phyloP scores from a whole-genome alignment of 306 rosid genomes.

The Trifolium fragiferum region DNA sequence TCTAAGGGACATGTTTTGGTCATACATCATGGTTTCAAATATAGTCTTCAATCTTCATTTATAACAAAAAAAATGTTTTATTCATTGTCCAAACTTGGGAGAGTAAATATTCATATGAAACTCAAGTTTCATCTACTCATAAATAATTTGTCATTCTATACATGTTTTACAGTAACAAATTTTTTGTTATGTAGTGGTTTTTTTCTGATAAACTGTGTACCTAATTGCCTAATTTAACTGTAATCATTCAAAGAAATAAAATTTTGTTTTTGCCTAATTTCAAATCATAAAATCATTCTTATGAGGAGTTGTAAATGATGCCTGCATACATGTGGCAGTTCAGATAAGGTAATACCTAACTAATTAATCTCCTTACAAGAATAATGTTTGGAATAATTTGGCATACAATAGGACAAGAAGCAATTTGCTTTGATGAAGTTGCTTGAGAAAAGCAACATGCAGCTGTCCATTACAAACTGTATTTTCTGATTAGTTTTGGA shows the following conservation, averaged over 20 bases:
- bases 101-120: neutral
- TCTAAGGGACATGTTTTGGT: too few species aligned
- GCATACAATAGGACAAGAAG: conserved; percentile 22
- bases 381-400: conserved; percentile 16
- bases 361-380: neutral
- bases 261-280: too few species aligned
- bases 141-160: neutral
- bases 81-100: neutral
- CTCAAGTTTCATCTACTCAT: neutral
- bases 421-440: conserved; percentile 7
- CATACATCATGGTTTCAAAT: too few species aligned
- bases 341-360: conserved; percentile 17
- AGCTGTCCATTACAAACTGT: conserved; percentile 18
- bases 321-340: neutral
- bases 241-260: too few species aligned
- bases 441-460: conserved; percentile 15
- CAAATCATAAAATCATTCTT: neutral
- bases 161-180: neutral
- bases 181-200: neutral
- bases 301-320: neutral
- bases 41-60: too few species aligned
- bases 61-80: neutral
- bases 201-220: neutral
- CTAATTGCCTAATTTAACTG: neutral
- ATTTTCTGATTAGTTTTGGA: neutral